These are phyloP conservation scores for Berberis vulgaris DNA, from an alignment of 164 flowering plant genomes.

Conservation along the genomic window DNA sequence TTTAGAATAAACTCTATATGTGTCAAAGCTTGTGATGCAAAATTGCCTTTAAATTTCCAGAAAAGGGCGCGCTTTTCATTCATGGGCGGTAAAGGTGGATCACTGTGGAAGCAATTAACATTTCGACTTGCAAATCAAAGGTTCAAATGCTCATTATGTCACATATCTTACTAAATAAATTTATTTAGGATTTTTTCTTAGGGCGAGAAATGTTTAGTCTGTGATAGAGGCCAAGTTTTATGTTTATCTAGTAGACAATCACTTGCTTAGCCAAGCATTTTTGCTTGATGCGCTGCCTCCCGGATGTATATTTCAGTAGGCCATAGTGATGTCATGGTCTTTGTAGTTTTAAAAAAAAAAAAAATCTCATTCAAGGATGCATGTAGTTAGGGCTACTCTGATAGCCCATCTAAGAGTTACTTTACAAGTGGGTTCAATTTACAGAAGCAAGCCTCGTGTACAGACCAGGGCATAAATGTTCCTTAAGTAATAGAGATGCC, in stretches of 20 bases:
- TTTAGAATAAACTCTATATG: too few relatives aligned
- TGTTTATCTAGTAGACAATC: not conserved
- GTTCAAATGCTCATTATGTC: constrained; percentile 23
- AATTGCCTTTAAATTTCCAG: constrained; percentile 23
- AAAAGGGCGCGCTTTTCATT: constrained; percentile 90
- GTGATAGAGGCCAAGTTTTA: not conserved
- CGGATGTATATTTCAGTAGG: not conserved
- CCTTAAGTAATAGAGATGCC: too few relatives aligned
- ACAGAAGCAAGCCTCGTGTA: not conserved
- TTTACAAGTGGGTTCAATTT: not conserved
- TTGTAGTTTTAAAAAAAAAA: too few relatives aligned
- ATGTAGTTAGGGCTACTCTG: too few relatives aligned
- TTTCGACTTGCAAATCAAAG: constrained; percentile 50
- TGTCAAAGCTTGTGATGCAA: not conserved
- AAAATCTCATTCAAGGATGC: too few relatives aligned
- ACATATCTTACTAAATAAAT: not conserved
- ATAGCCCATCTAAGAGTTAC: constrained; percentile 2
- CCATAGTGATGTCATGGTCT: not conserved
- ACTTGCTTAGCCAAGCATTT: not conserved
- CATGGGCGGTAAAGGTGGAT: constrained; percentile 93
- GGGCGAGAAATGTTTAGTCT: not conserved
- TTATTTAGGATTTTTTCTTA: not conserved
- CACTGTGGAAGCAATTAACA: constrained; percentile 82
- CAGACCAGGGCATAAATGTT: too few relatives aligned
- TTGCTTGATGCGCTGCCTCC: not conserved